Base-by-base conservation (phyloP, 1,139 yeast genomes). In the Magnusiomyces ingens region DNA sequence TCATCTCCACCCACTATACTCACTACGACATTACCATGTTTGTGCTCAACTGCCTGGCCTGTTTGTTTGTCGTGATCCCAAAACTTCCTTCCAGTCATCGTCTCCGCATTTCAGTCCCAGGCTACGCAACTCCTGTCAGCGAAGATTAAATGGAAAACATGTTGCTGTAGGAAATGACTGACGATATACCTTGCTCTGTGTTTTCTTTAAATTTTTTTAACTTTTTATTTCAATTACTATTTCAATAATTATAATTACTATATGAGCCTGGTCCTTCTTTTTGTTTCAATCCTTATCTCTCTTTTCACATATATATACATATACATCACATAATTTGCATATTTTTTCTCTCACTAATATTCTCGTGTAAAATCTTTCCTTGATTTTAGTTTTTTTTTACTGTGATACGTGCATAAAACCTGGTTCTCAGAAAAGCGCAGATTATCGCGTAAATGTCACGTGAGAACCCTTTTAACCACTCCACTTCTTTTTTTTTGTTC, bases 1-100 rank as follows among this genome's bases (percentile, higher is more conserved):
- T 93, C 62, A 76, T 90, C 51, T 83, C 95, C 55, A 91, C 98
- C 1, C 98, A 93, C 69, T 93, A 91, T 69, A 82, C 95, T 32
- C 84, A 82, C 66, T 91, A 90, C 71, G 93, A 90, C 67, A 72
- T 89, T 59, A 80, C 81, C 60, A 77, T 86, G 67, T 93, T 91
- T 68, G 72, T 88, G 37, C 77, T 88, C 63, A 93, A 93, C 70
- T 82, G 91, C 17, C 75, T 82, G 49, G 81, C 94, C 57, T 91
- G 97, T 66, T 74, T 89, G 61, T 83, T 88, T 53, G 81, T 80
- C 21, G 96, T 93, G 44, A 78, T 91, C 50, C 98, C 99, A 52
- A 93, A 93, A 68, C 76, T 93, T 64, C 96, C 98, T 8, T 62
- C 72, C 22, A 64, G 70, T 51, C 76, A 72, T 61, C 62, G 75